These are phyloP conservation scores for Amoebophrya sp. DNA, from an alignment of 169 alveolate genomes.

Conservation along the genomic window DNA sequence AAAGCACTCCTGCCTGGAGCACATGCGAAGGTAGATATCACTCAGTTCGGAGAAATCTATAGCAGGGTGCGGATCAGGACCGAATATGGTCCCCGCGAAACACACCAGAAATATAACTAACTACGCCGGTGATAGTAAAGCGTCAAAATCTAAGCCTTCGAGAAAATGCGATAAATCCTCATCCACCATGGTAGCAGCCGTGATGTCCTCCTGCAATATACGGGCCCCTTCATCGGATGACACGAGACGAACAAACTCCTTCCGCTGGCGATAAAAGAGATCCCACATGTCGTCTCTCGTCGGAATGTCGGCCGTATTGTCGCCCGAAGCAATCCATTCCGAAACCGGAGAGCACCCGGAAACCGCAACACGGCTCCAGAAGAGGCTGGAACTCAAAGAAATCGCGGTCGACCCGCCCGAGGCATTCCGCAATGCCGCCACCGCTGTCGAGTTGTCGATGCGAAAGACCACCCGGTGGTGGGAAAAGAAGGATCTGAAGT, in stretches of 20 bases:
- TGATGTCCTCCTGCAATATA: background rate
- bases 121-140: background rate
- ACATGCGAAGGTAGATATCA: too few relatives aligned
- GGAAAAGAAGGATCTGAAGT: background rate
- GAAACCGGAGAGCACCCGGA: background rate
- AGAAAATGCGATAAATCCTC: background rate
- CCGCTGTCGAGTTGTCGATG: background rate
- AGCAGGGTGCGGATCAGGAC: too few relatives aligned
- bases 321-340: background rate
- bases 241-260: background rate
- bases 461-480: background rate
- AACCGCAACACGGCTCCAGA: background rate
- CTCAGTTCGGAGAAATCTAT: too few relatives aligned
- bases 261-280: too few relatives aligned
- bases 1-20: too few relatives aligned
- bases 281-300: background rate
- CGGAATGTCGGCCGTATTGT: background rate
- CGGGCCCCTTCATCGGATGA: background rate
- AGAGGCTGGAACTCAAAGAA: background rate
- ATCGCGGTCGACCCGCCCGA: background rate
- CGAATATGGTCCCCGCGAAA: too few relatives aligned
- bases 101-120: too few relatives aligned
- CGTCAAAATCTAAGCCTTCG: background rate
- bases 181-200: background rate
- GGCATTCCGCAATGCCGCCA: background rate